A percentile compares a stretch with the other conserved stretches of the same genome.
Conservation (phyloP, 169 alveolate species). For the Eimeria nieschulzi region DNA sequence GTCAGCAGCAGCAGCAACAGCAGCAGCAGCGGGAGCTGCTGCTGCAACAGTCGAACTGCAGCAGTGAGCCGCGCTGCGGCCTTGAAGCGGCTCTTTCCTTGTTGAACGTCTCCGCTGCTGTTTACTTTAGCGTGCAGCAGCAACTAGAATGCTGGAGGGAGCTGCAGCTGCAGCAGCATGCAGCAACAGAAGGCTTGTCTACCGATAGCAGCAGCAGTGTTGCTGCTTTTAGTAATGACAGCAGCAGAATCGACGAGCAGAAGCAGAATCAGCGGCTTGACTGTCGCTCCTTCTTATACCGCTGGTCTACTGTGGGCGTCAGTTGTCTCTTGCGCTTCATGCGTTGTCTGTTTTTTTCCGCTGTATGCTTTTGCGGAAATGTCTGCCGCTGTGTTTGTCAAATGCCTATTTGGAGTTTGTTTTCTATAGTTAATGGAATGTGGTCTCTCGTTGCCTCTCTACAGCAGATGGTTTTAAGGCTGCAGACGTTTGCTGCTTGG, state of each 20-base stretch:
- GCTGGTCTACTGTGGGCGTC: background rate
- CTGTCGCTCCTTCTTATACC: background rate
- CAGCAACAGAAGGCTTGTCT: background rate
- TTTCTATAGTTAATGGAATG: background rate
- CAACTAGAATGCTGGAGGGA: slow-evolving; percentile 63
- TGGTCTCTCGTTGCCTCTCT: slow-evolving; percentile 38
- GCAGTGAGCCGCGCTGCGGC: slow-evolving; percentile 21
- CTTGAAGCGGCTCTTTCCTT: slow-evolving; percentile 30
- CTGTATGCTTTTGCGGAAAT: background rate
- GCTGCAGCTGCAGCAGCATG: slow-evolving; percentile 57
- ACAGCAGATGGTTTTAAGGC: slow-evolving; percentile 16
- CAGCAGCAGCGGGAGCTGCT: background rate
- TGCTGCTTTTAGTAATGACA: background rate
- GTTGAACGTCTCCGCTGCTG: slow-evolving; percentile 37
- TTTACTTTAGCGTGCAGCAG: slow-evolving; percentile 37
- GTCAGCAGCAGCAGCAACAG: slow-evolving; percentile 31
- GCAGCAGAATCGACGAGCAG: background rate
- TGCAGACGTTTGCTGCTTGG: slow-evolving; percentile 23
- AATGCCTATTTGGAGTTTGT: slow-evolving; percentile 32
- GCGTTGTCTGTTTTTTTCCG: background rate
- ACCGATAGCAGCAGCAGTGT: slow-evolving; percentile 2
- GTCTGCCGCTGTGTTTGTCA: slow-evolving; percentile 8
- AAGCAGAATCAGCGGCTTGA: background rate
- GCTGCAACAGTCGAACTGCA: background rate
- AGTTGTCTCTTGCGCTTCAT: background rate